Evolutionary conservation across 106 monocot species (phyloP).

Genomic region (Acorus calamus): DNA sequence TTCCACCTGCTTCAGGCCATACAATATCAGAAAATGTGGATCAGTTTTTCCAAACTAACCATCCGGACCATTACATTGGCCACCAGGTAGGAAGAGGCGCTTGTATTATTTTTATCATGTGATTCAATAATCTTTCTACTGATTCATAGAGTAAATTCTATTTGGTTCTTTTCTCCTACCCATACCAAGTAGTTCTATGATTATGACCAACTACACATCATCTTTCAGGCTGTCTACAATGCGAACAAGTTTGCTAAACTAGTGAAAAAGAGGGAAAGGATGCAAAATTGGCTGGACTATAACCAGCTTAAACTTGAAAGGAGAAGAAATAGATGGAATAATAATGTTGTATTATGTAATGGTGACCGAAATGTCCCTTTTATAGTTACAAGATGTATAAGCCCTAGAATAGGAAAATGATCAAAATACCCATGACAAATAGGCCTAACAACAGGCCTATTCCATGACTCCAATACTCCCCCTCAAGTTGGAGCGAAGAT

Average conservation of each 20-base stretch:
- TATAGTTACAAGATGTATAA: too few relatives aligned
- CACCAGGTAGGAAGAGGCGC: conserved; percentile 58
- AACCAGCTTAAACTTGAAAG: conserved; percentile 63
- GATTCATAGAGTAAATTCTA: neutral
- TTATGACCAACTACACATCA: neutral
- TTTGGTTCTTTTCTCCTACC: neutral
- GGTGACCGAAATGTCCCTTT: too few relatives aligned
- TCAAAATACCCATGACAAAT: too few relatives aligned
- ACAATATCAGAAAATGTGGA: conserved; percentile 79
- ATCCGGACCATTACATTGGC: conserved; percentile 87
- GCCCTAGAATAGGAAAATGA: too few relatives aligned
- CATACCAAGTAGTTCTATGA: neutral
- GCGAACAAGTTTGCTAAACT: conserved; percentile 81
- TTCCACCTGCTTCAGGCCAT: conserved; percentile 57
- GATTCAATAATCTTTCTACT: too few relatives aligned
- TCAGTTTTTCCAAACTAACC: conserved; percentile 75
- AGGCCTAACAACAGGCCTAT: too few relatives aligned
- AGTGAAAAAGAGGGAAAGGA: conserved; percentile 47
- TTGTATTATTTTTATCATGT: neutral
- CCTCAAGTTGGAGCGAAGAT: too few relatives aligned
- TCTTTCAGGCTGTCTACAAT: conserved; percentile 76
- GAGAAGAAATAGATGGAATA: too few relatives aligned
- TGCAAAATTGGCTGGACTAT: conserved; percentile 87
- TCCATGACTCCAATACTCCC: too few relatives aligned
- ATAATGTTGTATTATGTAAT: too few relatives aligned